Conservation (phyloP, 345 rosid species). For the Rhizophora apiculata region DNA sequence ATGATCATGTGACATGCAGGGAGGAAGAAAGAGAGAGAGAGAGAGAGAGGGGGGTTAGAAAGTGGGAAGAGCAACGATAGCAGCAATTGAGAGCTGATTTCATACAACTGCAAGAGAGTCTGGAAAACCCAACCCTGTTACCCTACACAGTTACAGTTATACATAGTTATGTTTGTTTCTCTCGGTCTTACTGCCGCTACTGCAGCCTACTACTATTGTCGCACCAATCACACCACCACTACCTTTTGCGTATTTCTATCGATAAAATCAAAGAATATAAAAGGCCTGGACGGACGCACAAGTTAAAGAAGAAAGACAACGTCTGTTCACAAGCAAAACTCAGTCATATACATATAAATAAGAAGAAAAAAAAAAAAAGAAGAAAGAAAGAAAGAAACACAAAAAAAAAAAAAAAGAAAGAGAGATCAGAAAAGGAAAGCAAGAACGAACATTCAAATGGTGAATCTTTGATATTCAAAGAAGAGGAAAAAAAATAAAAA, state of each 20-base stretch:
- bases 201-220: neutral
- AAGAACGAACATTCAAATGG: too few species aligned
- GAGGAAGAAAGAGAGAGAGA: slow-evolving; percentile 4
- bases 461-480: too few species aligned
- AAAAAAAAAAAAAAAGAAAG: neutral
- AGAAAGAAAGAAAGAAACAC: neutral
- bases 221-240: too few species aligned
- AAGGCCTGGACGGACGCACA: too few species aligned
- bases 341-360: neutral
- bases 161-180: slow-evolving; percentile 14
- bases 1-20: slow-evolving; percentile 24
- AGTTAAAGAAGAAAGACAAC: too few species aligned
- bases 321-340: too few species aligned
- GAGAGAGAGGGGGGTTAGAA: slow-evolving; percentile 4
- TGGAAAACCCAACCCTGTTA: too few species aligned
- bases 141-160: neutral
- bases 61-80: slow-evolving; percentile 2
- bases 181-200: neutral
- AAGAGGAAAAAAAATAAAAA: too few species aligned
- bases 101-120: neutral
- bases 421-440: too few species aligned
- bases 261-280: too few species aligned
- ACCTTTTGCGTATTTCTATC: too few species aligned
- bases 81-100: slow-evolving; percentile 7
- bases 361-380: slow-evolving; percentile 6